Conservation (phyloP, 768 basidiomycete species). For the Mycena epipterygia region DNA sequence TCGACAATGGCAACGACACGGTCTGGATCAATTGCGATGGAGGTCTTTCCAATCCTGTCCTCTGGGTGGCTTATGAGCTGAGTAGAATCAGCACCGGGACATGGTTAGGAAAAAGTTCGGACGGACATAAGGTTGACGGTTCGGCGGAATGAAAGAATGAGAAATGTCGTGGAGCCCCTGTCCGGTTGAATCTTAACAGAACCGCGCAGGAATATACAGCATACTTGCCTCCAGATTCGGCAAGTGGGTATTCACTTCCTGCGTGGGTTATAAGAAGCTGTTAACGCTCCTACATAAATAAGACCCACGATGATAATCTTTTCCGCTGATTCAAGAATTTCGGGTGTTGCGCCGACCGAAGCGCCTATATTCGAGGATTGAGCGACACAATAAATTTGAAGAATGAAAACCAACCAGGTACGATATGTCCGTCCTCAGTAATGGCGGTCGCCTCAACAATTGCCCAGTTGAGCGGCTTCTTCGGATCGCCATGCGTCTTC, state of each 20-base stretch:
- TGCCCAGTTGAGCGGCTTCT: conserved; percentile 62
- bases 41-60: conserved; percentile 59
- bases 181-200: neutral
- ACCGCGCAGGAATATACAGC: too few species aligned
- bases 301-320: conserved; percentile 58
- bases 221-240: conserved; percentile 54
- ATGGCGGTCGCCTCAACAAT: conserved; percentile 65
- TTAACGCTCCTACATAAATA: too few species aligned
- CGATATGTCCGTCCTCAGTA: conserved; percentile 62
- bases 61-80: conserved; percentile 59
- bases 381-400: too few species aligned
- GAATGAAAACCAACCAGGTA: conserved; percentile 47
- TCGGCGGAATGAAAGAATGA: conserved; percentile 57
- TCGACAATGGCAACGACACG: conserved; percentile 62
- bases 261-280: neutral
- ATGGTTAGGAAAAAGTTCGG: neutral
- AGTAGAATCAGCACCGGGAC: neutral
- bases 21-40: conserved; percentile 63
- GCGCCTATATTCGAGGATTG: conserved; percentile 49
- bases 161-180: conserved; percentile 63
- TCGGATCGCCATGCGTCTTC: conserved; percentile 60
- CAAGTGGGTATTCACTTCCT: conserved; percentile 61
- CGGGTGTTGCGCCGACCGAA: conserved; percentile 62
- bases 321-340: conserved; percentile 62
- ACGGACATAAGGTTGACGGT: conserved; percentile 52